Evolutionary conservation across 768 basidiomycete species (phyloP).

Genomic region (Macrocybe gigantea): DNA sequence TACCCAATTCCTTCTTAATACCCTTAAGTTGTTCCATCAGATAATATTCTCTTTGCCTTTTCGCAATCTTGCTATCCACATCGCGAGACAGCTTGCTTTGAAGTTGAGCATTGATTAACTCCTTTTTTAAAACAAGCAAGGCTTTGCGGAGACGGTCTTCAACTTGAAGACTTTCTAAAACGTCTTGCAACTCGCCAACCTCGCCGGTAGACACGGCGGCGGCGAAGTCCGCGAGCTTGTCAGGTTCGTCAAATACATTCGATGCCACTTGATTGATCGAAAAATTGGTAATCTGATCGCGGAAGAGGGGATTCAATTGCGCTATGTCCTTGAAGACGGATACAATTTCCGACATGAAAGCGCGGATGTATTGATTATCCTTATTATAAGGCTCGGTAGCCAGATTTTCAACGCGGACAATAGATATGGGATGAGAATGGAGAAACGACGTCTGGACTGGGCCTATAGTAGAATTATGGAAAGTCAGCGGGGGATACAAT

Average conservation of each 20-base stretch:
- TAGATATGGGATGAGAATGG: conserved; percentile 74
- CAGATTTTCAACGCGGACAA: conserved; percentile 86
- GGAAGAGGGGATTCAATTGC: conserved; percentile 94
- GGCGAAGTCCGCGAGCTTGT: conserved; percentile 95
- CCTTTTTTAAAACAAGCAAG: conserved; percentile 91
- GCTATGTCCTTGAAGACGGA: conserved; percentile 98
- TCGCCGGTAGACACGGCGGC: conserved; percentile 95
- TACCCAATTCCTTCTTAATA: conserved; percentile 93
- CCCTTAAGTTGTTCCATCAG: conserved; percentile 96
- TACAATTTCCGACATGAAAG: conserved; percentile 94
- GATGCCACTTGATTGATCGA: conserved; percentile 88
- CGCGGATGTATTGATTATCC: conserved; percentile 91
- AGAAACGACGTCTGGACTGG: conserved; percentile 82
- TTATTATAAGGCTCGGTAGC: conserved; percentile 79
- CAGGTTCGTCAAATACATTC: conserved; percentile 96
- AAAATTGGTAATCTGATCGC: conserved; percentile 96
- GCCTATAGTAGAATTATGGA: conserved; percentile 23
- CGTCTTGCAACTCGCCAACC: conserved; percentile 86
- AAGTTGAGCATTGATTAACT: conserved; percentile 93
- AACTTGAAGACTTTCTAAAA: conserved; percentile 80
- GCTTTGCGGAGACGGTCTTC: conserved; percentile 90
- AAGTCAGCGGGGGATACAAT: neutral
- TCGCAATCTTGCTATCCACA: conserved; percentile 92
- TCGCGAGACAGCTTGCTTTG: conserved; percentile 91
- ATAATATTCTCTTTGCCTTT: conserved; percentile 91